Base-by-base conservation (phyloP, 805 yeast genomes). In the Myxozyma kluyveri region DNA sequence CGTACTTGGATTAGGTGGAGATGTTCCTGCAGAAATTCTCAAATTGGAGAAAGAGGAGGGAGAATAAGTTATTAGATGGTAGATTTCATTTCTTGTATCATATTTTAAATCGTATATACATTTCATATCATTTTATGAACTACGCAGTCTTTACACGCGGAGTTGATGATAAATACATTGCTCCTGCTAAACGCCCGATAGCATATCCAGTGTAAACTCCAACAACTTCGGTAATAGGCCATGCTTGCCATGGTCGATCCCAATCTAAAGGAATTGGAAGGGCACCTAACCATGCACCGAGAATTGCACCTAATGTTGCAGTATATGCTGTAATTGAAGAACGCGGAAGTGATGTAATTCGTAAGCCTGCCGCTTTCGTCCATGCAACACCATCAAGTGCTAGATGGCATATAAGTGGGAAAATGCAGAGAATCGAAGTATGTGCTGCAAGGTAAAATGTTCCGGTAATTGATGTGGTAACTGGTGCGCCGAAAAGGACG, bases 221-320 rank as follows among this genome's bases (percentile, higher is more conserved):
- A 6, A 79, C 75, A 12, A 91, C 72, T 39, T 91, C 75, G 0
- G 98, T 91, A 48, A 88, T 79, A 4, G 99, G 99, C 95, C 96
- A 91, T 47, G 75, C 77, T 69, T 91, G 99, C 99, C 99, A 91
- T 23, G 85, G 87, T 62, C 98, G 77, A 67, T 91, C 99, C 99
- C 99, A 91, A 68, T 91, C 99, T 53, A 93, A 74, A 0, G 98
- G 97, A 52, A 93, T 89, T 1, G 96, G 98, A 33, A 87, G 68
- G 2, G 91, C 96, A 14, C 98, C 97, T 0, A 88, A 60, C 98
- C 98, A 91, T 4, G 90, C 81, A 1, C 96, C 96, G 9, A 84
- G 36, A 36, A 74, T 57, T 0, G 74, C 68, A 3, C 79, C 79
- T 9, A 75, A 47, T 3, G 75, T 63, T 2, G 72, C 71, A 31